Conservation (phyloP, 2,329 filamentous ascomycete genomes). For the Lecanosticta acicola region DNA sequence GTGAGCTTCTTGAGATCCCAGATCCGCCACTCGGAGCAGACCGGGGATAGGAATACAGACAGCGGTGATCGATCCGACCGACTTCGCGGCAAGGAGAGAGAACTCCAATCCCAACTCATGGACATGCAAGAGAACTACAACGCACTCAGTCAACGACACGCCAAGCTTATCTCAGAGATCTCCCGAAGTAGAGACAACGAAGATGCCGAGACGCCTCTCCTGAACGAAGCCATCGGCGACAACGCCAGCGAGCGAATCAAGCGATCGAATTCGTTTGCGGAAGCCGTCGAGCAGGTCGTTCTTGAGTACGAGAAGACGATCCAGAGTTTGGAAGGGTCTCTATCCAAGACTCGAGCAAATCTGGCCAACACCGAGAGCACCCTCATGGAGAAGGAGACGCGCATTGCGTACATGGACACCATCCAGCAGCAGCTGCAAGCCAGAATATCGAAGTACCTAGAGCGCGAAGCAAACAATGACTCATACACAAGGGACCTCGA, state of each 20-base stretch:
- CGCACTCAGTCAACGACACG: conserved; percentile 83
- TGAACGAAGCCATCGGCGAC: conserved; percentile 63
- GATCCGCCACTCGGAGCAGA: conserved; percentile 73
- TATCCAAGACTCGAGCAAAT: conserved; percentile 79
- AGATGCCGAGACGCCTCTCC: conserved; percentile 51
- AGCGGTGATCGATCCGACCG: conserved; percentile 59
- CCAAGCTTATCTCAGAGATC: conserved; percentile 91
- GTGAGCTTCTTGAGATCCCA: conserved; percentile 91
- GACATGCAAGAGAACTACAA: conserved; percentile 94
- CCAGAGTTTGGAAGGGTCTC: conserved; percentile 81
- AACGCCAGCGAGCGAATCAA: conserved; percentile 82
- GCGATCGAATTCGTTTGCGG: conserved; percentile 90
- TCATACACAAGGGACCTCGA: conserved; percentile 90
- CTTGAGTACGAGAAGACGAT: conserved; percentile 99
- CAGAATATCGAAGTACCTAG: conserved; percentile 85
- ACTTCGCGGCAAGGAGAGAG: conserved; percentile 57
- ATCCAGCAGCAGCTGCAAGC: conserved; percentile 84
- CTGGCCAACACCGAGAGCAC: conserved; percentile 79
- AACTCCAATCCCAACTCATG: conserved; percentile 88
- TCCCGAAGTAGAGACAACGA: conserved; percentile 72
- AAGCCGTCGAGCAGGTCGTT: conserved; percentile 92
- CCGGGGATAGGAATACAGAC: conserved; percentile 58
- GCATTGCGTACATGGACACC: conserved; percentile 86
- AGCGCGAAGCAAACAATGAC: conserved; percentile 87
- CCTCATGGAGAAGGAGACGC: conserved; percentile 87